These are phyloP conservation scores for Xylaria sp. DNA, from an alignment of 2,329 filamentous ascomycete genomes.

Conservation along the genomic window DNA sequence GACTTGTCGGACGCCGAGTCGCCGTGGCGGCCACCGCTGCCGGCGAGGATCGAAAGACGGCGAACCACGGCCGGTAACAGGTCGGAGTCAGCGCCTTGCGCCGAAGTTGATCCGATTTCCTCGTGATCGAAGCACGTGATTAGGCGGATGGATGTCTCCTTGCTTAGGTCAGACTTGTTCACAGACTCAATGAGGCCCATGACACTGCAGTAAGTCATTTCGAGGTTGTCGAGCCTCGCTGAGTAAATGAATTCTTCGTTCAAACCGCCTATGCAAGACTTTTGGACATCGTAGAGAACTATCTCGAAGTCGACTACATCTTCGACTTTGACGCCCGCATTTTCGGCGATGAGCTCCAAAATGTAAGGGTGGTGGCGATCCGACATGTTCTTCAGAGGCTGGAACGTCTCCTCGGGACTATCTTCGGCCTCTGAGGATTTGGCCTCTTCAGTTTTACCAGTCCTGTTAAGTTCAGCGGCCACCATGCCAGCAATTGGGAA, in stretches of 20 bases:
- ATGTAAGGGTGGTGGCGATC: conserved; percentile 91
- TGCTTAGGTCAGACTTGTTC: conserved; percentile 70
- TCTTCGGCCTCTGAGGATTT: conserved; percentile 51
- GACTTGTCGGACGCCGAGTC: conserved; percentile 68
- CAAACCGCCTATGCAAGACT: conserved; percentile 86
- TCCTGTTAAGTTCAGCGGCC: conserved; percentile 86
- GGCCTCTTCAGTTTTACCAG: conserved; percentile 61
- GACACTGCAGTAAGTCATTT: conserved; percentile 94
- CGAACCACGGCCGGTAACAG: conserved; percentile 87
- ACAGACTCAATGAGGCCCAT: conserved; percentile 86
- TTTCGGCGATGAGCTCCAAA: conserved; percentile 83
- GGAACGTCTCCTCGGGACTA: conserved; percentile 66
- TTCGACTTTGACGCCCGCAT: conserved; percentile 75
- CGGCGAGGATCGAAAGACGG: conserved; percentile 83
- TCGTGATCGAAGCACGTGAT: conserved; percentile 97
- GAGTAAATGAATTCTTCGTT: conserved; percentile 97
- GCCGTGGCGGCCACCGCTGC: conserved; percentile 59
- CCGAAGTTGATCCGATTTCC: conserved; percentile 92
- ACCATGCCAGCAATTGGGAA: conserved; percentile 93
- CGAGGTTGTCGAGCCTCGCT: conserved; percentile 92
- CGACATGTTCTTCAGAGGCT: conserved; percentile 79
- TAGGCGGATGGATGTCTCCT: conserved; percentile 86
- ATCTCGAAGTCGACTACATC: conserved; percentile 94
- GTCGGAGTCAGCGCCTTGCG: conserved; percentile 94
- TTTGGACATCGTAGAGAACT: conserved; percentile 96